Evolutionary conservation across 352 stramenopile species (phyloP).

Genomic region (Thraustochytrium striatum): DNA sequence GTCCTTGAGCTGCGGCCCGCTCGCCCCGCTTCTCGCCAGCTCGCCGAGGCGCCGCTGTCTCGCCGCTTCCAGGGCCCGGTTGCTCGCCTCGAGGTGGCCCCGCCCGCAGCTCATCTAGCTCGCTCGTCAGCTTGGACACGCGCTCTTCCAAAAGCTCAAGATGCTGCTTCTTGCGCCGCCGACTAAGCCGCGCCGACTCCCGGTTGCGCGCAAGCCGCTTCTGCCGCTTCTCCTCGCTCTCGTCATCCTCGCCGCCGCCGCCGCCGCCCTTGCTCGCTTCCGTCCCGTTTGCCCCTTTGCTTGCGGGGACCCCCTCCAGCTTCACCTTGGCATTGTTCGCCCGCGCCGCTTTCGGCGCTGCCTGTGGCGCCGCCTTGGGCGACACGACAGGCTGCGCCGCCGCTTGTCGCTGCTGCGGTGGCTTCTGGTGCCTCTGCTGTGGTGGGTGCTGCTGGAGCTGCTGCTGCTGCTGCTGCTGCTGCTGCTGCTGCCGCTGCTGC

Average conservation of each 20-base stretch:
- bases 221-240: conserved; percentile 48
- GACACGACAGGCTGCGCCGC: not conserved
- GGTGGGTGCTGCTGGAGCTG: not conserved
- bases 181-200: conserved; percentile 64
- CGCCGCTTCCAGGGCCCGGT: conserved; percentile 35
- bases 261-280: too few relatives aligned
- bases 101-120: conserved; percentile 64
- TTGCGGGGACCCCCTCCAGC: too few relatives aligned
- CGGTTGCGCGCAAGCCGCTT: conserved; percentile 66
- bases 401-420: not conserved
- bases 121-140: conserved; percentile 53
- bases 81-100: conserved; percentile 55
- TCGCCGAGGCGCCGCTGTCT: not conserved
- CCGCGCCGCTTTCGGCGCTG: too few relatives aligned
- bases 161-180: conserved; percentile 66
- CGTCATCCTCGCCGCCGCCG: not conserved
- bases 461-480: not conserved
- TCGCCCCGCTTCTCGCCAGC: not conserved
- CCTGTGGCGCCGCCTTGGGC: not conserved
- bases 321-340: too few relatives aligned
- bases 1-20: not conserved
- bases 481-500: not conserved
- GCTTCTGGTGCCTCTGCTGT: not conserved
- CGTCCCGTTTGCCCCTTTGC: too few relatives aligned
- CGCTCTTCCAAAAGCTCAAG: conserved; percentile 64